Base-by-base conservation (phyloP, 164 flowering plant genomes). In the Amborella trichopoda region DNA sequence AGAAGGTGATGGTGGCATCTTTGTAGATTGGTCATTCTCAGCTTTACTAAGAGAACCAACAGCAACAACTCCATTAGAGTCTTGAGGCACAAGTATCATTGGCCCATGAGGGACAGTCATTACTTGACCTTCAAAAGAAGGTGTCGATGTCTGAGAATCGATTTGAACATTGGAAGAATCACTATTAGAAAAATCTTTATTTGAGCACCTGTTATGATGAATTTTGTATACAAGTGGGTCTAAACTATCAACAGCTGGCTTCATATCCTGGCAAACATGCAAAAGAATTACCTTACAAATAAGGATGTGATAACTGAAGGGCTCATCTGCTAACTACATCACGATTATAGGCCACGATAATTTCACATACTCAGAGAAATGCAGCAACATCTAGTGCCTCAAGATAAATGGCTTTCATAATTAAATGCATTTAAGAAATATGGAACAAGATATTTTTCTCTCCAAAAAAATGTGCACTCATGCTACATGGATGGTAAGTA, bases 1-100 rank as follows among this genome's bases (percentile, higher is more conserved):
- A 47, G 66, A 66, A 51, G 68, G 39, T 18, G 44, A 8, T 40
- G 33, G 23, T 19, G 51, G 23, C 34, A 33, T 39, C 19, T 36
- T 64, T 33, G 40, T 50, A 21, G 53, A 51, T 46, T 48, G 53
- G 26, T 49, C 47, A 60, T 41, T 48, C 46, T 47, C 62, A 12
- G 23, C 37, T 44, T 75, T 79, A 2, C 18, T 33, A 10, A 14
- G 40, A 49, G 72, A 66, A 41, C 34, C 49, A 28, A 46, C 25
- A 16, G 65, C 44, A 46, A 23, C 17, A 18, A 40, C 48, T 50
- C 40, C 54, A 49, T 38, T 50, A 27, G 48, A 60, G 54, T 59
- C 62, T 49, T 58, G 65, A 58, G 33, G 51, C 50, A 44, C 48
- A 28, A 49, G 57, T 40, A 33, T 49, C 38, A 52, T 66, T 39